phyloP scores from a whole-genome alignment of 768 basidiomycete genomes.

The Boletus bicolor region DNA sequence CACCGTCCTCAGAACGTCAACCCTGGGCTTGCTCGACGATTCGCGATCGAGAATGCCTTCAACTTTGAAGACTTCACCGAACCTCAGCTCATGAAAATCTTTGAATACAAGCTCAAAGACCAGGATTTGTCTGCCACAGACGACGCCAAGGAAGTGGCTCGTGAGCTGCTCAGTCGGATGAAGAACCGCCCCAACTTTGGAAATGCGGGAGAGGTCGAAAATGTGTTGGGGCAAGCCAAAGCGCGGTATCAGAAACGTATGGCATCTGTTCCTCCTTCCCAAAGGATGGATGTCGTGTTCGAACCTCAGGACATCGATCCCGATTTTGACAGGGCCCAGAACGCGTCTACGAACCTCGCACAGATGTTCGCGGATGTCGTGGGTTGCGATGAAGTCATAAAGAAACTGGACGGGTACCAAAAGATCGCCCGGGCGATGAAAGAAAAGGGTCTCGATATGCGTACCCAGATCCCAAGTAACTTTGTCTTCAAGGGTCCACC shows the following conservation, averaged over 20 bases:
- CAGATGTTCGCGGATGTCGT: constrained; percentile 64
- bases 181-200: constrained; percentile 58
- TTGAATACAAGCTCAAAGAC: constrained; percentile 54
- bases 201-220: constrained; percentile 65
- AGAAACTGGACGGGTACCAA: constrained; percentile 50
- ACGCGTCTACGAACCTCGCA: constrained; percentile 49
- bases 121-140: constrained; percentile 59
- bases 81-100: constrained; percentile 47
- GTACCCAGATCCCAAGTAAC: constrained; percentile 53
- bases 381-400: constrained; percentile 54
- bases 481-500: constrained; percentile 77
- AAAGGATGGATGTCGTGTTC: constrained; percentile 32
- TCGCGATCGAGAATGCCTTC: constrained; percentile 68
- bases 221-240: constrained; percentile 55
- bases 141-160: constrained; percentile 54
- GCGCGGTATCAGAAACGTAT: constrained; percentile 42
- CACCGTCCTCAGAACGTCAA: constrained; percentile 57
- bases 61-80: constrained; percentile 62
- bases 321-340: constrained; percentile 48
- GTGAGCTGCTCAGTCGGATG: constrained; percentile 40
- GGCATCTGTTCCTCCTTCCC: constrained; percentile 23
- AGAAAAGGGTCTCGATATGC: constrained; percentile 40
- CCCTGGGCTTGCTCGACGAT: constrained; percentile 63
- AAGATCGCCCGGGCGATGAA: constrained; percentile 46
- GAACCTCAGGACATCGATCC: constrained; percentile 61